phyloP scores from a whole-genome alignment of 202 grass and related monocot species.

The Zizania palustris region DNA sequence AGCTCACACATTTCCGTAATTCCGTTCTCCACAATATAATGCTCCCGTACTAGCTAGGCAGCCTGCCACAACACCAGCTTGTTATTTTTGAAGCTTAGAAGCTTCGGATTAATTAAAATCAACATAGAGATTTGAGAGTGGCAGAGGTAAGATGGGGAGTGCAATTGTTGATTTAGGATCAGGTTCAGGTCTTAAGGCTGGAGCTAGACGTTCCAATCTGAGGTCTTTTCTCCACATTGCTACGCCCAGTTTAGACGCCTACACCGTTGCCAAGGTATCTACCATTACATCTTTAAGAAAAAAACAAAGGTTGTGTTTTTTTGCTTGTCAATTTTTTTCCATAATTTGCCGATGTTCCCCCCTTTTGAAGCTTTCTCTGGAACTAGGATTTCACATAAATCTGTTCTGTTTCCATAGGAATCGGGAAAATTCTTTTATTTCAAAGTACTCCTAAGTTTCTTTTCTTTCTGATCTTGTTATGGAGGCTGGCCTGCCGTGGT shows the following conservation, averaged over 20 bases:
- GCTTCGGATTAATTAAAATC: neutral
- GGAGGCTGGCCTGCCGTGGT: too few species aligned
- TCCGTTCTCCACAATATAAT: neutral
- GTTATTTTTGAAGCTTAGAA: neutral
- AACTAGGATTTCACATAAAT: too few species aligned
- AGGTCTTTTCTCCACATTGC: conserved; percentile 45
- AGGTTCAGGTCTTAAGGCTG: neutral
- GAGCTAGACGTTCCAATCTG: conserved; percentile 48
- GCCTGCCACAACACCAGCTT: neutral
- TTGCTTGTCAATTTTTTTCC: neutral
- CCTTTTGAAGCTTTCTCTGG: too few species aligned
- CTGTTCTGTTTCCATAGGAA: too few species aligned
- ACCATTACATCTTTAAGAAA: neutral
- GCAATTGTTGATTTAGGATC: conserved; percentile 16
- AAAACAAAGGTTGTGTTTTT: neutral
- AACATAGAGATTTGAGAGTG: neutral
- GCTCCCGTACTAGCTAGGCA: neutral
- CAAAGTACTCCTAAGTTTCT: too few species aligned
- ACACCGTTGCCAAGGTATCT: conserved; percentile 31
- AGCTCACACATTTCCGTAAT: too few species aligned
- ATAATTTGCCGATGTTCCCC: neutral
- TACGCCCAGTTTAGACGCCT: conserved; percentile 48
- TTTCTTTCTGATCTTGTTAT: too few species aligned
- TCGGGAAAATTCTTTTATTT: too few species aligned
- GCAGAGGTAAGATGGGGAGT: neutral